Conservation (phyloP, 2,329 filamentous ascomycete genomes). For the Aureobasidium leucospermi region DNA sequence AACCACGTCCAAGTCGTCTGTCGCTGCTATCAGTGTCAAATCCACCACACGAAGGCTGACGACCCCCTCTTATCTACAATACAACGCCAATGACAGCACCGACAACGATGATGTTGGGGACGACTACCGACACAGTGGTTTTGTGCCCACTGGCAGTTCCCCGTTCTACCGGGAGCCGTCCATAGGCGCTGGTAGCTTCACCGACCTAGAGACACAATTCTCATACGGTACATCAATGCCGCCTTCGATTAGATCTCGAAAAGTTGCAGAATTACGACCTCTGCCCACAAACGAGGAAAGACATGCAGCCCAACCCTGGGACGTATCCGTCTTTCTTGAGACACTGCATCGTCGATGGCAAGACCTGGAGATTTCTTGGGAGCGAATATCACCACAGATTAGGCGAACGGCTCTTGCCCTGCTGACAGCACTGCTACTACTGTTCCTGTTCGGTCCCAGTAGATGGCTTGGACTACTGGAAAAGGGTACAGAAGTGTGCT, state of each 20-base stretch:
- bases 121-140: not conserved
- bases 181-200: conserved; percentile 6
- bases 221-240: conserved; percentile 8
- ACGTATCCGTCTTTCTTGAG: conserved; percentile 12
- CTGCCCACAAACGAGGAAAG: conserved; percentile 15
- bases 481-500: not conserved
- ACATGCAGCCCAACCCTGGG: conserved; percentile 14
- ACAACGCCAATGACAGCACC: not conserved
- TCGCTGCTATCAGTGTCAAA: not conserved
- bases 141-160: not conserved
- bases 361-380: not conserved
- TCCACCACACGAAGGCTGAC: not conserved
- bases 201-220: conserved; percentile 12
- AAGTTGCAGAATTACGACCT: conserved; percentile 6
- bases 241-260: conserved; percentile 3
- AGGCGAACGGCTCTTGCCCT: not conserved
- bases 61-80: not conserved
- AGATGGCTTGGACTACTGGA: not conserved
- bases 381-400: not conserved
- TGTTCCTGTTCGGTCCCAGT: not conserved
- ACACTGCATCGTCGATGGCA: conserved; percentile 13
- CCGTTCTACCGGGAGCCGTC: not conserved
- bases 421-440: not conserved
- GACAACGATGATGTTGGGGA: not conserved
- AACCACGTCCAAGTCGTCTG: not conserved